Percentiles rank a stretch among this genome's conserved stretches.
Conservation (phyloP, 495 filamentous ascomycete species). For the Neurospora tetraspora region DNA sequence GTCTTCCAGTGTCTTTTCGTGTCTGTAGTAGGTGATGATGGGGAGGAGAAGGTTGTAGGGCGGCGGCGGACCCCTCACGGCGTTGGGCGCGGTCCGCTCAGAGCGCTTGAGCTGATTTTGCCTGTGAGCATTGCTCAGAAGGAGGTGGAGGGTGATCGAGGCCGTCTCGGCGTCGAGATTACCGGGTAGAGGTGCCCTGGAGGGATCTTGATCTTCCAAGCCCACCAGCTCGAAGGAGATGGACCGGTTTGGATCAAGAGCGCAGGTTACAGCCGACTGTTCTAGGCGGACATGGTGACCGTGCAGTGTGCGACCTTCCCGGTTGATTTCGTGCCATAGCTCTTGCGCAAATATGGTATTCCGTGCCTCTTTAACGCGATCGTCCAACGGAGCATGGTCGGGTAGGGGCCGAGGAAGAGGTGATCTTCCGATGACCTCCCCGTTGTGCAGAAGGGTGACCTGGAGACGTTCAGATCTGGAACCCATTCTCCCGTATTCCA, state of each 20-base stretch:
- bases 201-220: conserved; percentile 23
- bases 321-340: conserved; percentile 80
- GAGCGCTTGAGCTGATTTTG: conserved; percentile 43
- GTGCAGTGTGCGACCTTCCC: conserved; percentile 63
- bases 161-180: conserved; percentile 46
- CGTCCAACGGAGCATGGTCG: conserved; percentile 38
- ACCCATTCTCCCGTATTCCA: conserved; percentile 57
- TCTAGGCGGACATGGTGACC: conserved; percentile 54
- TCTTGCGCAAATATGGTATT: conserved; percentile 88
- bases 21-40: conserved; percentile 52
- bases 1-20: conserved; percentile 34
- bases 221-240: conserved; percentile 48
- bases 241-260: conserved; percentile 27
- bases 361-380: conserved; percentile 67
- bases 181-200: conserved; percentile 13
- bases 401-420: conserved; percentile 27
- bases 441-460: conserved; percentile 43
- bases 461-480: conserved; percentile 52
- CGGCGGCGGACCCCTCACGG: conserved; percentile 33
- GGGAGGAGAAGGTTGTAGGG: conserved; percentile 56
- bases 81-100: background rate
- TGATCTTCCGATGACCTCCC: conserved; percentile 43
- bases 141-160: conserved; percentile 49
- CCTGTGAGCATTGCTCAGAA: conserved; percentile 59
- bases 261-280: conserved; percentile 47